Evolutionary conservation across 768 basidiomycete species (phyloP).

Genomic region (Inosperma sp.): DNA sequence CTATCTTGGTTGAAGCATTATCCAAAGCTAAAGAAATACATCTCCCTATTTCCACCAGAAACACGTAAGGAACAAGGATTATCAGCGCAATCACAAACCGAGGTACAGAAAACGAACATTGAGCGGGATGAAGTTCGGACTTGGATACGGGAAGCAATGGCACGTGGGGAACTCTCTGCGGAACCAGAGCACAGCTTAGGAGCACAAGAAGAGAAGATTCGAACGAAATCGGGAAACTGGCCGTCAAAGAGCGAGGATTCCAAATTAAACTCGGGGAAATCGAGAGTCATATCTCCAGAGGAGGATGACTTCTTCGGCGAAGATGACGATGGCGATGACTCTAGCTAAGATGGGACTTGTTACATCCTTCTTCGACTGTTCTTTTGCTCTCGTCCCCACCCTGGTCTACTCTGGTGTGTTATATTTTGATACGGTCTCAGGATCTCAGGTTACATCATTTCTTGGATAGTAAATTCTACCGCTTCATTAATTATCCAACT

Average conservation of each 20-base stretch:
- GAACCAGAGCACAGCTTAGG: conserved; percentile 54
- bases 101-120: conserved; percentile 39
- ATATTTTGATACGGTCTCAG: too few species aligned
- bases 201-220: conserved; percentile 13
- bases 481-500: too few species aligned
- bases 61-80: conserved; percentile 37
- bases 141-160: conserved; percentile 60
- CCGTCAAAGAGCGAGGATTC: conserved; percentile 6
- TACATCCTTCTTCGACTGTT: background rate
- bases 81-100: conserved; percentile 21
- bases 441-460: too few species aligned
- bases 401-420: background rate
- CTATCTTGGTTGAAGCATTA: conserved; percentile 55
- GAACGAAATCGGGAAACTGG: conserved; percentile 10
- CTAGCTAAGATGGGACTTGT: background rate
- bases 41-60: conserved; percentile 82
- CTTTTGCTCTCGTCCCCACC: too few species aligned
- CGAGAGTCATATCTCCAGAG: conserved; percentile 19
- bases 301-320: conserved; percentile 42
- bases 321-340: conserved; percentile 26
- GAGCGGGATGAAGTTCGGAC: conserved; percentile 55
- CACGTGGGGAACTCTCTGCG: conserved; percentile 47
- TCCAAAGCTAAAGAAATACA: conserved; percentile 82
- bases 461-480: too few species aligned
- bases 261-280: conserved; percentile 3